These are phyloP conservation scores for Rhododendron griersonianum DNA, from an alignment of 148 eudicot genomes.

Conservation along the genomic window DNA sequence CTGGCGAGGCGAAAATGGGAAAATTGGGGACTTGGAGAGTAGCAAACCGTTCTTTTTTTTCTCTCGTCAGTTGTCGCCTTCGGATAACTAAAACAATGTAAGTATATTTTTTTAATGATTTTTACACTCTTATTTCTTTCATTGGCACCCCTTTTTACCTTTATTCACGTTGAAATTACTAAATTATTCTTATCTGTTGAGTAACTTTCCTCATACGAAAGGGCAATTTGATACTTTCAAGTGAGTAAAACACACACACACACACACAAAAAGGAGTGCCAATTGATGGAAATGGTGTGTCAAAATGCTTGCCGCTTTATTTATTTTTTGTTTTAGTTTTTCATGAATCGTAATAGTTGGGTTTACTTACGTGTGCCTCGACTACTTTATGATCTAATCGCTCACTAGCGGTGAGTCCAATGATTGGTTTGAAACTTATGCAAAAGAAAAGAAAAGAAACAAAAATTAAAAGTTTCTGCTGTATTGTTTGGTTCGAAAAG, in stretches of 20 bases:
- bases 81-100: background rate
- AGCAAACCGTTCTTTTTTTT: background rate
- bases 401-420: background rate
- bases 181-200: too few species aligned
- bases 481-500: background rate
- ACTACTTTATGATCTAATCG: too few species aligned
- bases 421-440: background rate
- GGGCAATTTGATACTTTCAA: too few species aligned
- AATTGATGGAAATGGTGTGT: too few species aligned
- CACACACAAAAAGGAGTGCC: background rate
- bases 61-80: background rate
- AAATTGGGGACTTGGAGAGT: background rate
- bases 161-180: too few species aligned
- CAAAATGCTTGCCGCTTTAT: background rate
- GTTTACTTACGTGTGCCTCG: too few species aligned
- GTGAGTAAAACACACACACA: background rate
- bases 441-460: too few species aligned
- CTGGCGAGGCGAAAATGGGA: conserved; percentile 12
- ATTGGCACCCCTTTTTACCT: too few species aligned
- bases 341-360: background rate
- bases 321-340: too few species aligned
- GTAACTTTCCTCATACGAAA: background rate
- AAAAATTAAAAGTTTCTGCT: too few species aligned
- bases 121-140: background rate
- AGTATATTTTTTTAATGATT: background rate